Conservation (phyloP, 768 basidiomycete species). For the Agaricus blazei region DNA sequence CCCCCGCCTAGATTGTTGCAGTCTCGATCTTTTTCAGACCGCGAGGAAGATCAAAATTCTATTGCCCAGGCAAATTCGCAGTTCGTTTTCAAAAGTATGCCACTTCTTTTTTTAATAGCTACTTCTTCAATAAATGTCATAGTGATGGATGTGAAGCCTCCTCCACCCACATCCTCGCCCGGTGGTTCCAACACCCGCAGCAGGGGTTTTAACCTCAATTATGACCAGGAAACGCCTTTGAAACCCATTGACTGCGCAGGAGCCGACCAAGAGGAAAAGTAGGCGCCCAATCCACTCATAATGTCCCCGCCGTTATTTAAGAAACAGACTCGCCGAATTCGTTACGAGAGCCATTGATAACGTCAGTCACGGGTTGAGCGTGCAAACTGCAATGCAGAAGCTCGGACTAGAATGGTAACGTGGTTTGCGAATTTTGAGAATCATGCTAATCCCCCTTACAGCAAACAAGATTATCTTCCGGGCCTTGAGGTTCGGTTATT, state of each 20-base stretch:
- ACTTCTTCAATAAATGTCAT: background rate
- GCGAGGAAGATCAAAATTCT: background rate
- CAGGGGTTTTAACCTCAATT: constrained; percentile 41
- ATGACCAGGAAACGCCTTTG: constrained; percentile 45
- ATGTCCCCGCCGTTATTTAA: background rate
- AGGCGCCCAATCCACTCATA: constrained; percentile 1
- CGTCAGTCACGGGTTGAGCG: constrained; percentile 45
- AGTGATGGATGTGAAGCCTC: background rate
- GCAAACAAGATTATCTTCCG: constrained; percentile 52
- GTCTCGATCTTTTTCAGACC: background rate
- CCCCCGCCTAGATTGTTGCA: background rate
- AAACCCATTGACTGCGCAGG: constrained; percentile 53
- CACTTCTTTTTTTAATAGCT: background rate
- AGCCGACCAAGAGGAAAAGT: constrained; percentile 51
- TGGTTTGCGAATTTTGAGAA: background rate
- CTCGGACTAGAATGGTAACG: constrained; percentile 46
- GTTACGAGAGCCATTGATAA: constrained; percentile 58
- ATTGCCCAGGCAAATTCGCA: background rate
- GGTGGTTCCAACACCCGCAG: background rate
- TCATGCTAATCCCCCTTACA: constrained; percentile 16
- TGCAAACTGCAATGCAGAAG: constrained; percentile 45
- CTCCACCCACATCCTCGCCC: background rate
- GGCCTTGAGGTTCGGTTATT: constrained; percentile 68
- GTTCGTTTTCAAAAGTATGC: background rate
- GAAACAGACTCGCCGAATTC: constrained; percentile 53